These are phyloP conservation scores for Aristolochia californica DNA, from an alignment of 164 flowering plant species.

Conservation along the genomic window DNA sequence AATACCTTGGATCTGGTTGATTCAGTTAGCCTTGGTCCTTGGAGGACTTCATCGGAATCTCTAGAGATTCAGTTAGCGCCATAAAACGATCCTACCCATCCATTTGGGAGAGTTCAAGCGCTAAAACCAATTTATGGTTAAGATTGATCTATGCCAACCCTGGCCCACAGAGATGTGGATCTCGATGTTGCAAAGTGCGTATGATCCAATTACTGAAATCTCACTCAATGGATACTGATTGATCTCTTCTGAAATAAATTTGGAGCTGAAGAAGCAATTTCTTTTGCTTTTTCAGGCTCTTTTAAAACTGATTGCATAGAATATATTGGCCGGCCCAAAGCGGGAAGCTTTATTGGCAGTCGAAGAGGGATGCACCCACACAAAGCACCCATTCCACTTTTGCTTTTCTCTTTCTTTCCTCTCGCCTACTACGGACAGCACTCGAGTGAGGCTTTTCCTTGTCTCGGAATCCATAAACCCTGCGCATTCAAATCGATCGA, in stretches of 20 bases:
- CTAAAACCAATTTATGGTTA: too few species aligned
- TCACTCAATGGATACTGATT: background rate
- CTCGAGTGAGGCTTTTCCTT: conserved; percentile 7
- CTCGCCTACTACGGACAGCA: conserved; percentile 2
- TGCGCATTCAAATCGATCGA: conserved; percentile 16
- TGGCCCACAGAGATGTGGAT: too few species aligned
- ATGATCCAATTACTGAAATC: too few species aligned
- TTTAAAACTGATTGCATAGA: background rate
- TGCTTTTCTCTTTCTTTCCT: conserved; percentile 2
- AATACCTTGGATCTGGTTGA: too few species aligned
- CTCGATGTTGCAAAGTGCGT: too few species aligned
- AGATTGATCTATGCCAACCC: too few species aligned
- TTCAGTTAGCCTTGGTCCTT: too few species aligned
- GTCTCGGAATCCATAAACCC: conserved; percentile 17
- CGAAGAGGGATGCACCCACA: conserved; percentile 1
- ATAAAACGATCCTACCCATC: too few species aligned
- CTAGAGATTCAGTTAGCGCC: too few species aligned
- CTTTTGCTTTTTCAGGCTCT: background rate
- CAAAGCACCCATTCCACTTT: conserved; percentile 10
- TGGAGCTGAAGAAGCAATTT: background rate
- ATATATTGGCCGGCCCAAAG: conserved; percentile 4
- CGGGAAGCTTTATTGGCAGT: conserved; percentile 7
- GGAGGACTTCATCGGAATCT: too few species aligned
- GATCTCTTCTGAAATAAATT: background rate
- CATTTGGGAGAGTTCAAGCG: too few species aligned